phyloP scores from a whole-genome alignment of 441 rosid species.

The Corymbia citriodora region DNA sequence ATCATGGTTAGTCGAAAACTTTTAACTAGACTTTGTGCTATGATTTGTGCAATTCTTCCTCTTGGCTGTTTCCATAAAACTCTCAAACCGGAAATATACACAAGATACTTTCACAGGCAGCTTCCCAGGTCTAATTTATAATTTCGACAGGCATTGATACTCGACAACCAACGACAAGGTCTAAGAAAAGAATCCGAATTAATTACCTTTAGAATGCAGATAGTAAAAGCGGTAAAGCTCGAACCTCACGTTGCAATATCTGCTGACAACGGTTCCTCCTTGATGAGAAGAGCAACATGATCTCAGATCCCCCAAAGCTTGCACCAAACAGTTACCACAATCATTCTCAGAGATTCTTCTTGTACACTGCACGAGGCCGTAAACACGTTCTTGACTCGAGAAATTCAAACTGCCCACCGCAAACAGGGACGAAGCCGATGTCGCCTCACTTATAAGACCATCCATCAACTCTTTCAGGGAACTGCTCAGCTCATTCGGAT shows the following conservation, averaged over 20 bases:
- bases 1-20: background rate
- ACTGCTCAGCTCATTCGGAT: background rate
- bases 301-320: background rate
- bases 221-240: background rate
- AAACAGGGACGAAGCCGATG: background rate
- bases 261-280: background rate
- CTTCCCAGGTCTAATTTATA: background rate
- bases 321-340: background rate
- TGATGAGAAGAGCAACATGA: background rate
- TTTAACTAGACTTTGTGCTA: background rate
- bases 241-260: background rate
- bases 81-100: background rate
- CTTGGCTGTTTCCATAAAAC: background rate
- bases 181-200: background rate
- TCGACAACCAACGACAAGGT: background rate
- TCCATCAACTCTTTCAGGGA: background rate
- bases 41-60: background rate
- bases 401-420: background rate
- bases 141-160: background rate
- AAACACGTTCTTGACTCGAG: background rate
- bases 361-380: slow-evolving; percentile 23
- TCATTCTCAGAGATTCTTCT: background rate
- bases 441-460: background rate
- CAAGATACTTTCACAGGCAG: background rate
- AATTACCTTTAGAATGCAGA: background rate